Base-by-base conservation (phyloP, 2,329 filamentous ascomycete species). In the Dryadomyces quercus-mongolicae region DNA sequence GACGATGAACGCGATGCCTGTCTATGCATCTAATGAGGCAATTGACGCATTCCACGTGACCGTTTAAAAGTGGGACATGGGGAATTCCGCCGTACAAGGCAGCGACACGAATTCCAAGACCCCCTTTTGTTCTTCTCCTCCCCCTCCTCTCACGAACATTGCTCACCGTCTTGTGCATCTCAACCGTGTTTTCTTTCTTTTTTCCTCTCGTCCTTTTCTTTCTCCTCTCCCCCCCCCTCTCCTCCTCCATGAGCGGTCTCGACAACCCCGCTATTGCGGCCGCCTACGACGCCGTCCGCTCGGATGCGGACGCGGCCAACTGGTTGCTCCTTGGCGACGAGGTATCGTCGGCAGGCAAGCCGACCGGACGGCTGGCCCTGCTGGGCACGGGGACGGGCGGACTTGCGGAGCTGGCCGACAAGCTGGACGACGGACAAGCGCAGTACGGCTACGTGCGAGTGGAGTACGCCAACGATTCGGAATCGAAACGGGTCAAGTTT, bases 381-480 rank as follows among this genome's bases (percentile, higher is more conserved):
- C 71, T 72, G 50, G 68, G 68, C 55, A 84, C 80, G 31, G 84
- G 83, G 54, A 73, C 67, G 2, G 83, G 83, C 52, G 82, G 81
- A 13, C 70, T 86, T 13, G 56, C 67, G 9, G 82, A 85, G 69
- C 72, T 86, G 57, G 70, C 73, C n/a, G 62, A 62, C 36, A 68
- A 71, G 58, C 71, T 86, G 12, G 80, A 82, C 65, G 73, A 81
- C 62, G 63, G 64, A 40, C 74, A 83, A 67, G 82, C 82, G 54
- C 79, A 83, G 66, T 86, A 85, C 70, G 82, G 74, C 54, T 85
- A 85, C 69, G 77, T 73, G 61, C 78, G 81, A 34, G 71, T 84
- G 65, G 81, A 85, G 71, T 81, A 86, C 66, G 82, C 82, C 64
- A 86, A 86, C 70, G 83, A 87, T 66, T 78, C 78, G 59, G 84